Evolutionary conservation across 306 rosid species (phyloP), one percentile per base, ranked within the genome.

Genomic region (Ormosia emarginata): DNA sequence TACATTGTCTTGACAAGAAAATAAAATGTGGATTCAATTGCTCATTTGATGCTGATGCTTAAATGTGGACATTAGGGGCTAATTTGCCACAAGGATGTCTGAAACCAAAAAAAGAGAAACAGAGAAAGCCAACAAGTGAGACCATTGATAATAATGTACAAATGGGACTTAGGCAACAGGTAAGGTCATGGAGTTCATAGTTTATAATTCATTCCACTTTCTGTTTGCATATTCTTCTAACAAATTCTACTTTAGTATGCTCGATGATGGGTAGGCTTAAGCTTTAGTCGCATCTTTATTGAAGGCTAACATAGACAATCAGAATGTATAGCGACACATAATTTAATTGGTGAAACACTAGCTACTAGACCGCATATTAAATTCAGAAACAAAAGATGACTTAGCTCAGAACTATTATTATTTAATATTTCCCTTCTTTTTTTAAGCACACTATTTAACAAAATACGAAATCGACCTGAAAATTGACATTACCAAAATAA

Each of bases 141-240:
- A 67, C 64, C 89, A 77, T 67, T 41, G 67, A 62, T 67, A 74
- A 82, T 86, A 78, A 82, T 79, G 79, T 72, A 12, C 30, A 24
- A 73, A 33, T 78, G 81, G 66, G 62, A 75, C 50, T 40, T 68
- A 17, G 79, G 75, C 32, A 59, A 81, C 75, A 81, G 53, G 44
- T 55, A 70, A 85, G 82, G 85, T 37, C 82, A 71, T 73, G 61
- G 71, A 80, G 29, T 74, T 67, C 71, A 50, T 59, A 33, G 40
- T n/a, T 64, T 83, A 82, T 39, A 78, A 67, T 67, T 40, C 11
- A 71, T 66, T 85, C 78, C 66, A 77, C 77, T 67, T 72, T 72
- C 15, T 79, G 5, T 61, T 24, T 77, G 73, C 46, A 71, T 71
- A 59, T 72, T 72, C 82, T 72, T 56, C 37, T 32, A 11, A n/a